Conservation (phyloP, 371 early-diverging fungal genomes). For the Dichotomocladium elegans region DNA sequence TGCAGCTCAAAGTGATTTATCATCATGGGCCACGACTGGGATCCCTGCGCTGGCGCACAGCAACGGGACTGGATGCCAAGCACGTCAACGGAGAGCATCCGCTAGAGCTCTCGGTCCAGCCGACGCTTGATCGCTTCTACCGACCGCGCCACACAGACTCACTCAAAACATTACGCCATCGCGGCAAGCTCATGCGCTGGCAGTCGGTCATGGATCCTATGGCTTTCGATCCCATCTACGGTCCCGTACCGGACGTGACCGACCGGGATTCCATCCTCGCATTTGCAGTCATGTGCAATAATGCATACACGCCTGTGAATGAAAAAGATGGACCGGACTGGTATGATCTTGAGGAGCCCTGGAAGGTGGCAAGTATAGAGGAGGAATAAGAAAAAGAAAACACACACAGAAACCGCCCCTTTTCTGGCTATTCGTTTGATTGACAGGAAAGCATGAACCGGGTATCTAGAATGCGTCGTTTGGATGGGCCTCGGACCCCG, state of each 20-base stretch:
- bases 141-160: slow-evolving; percentile 22
- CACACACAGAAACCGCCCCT: no score
- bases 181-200: slow-evolving; percentile 10
- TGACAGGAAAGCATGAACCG: background rate
- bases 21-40: slow-evolving; percentile 38
- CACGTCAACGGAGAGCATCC: no score
- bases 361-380: slow-evolving; percentile 58
- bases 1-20: slow-evolving; percentile 31
- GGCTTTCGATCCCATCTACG: slow-evolving; percentile 1
- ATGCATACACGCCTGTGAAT: slow-evolving; percentile 64
- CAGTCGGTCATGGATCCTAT: background rate
- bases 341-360: slow-evolving; percentile 71
- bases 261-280: slow-evolving; percentile 65
- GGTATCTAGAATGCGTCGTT: slow-evolving; percentile 63
- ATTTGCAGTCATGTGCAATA: slow-evolving; percentile 75
- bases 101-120: no score
- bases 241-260: slow-evolving; percentile 64
- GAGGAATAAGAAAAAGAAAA: background rate
- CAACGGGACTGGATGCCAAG: no score
- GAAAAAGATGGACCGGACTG: slow-evolving; percentile 52
- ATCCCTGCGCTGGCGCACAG: no score
- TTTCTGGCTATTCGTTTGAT: background rate
- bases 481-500: slow-evolving; percentile 85
- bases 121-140: slow-evolving; percentile 16
- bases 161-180: no score